Conservation (phyloP, 2,329 filamentous ascomycete genomes). For the Fonsecaea pugnacius region DNA sequence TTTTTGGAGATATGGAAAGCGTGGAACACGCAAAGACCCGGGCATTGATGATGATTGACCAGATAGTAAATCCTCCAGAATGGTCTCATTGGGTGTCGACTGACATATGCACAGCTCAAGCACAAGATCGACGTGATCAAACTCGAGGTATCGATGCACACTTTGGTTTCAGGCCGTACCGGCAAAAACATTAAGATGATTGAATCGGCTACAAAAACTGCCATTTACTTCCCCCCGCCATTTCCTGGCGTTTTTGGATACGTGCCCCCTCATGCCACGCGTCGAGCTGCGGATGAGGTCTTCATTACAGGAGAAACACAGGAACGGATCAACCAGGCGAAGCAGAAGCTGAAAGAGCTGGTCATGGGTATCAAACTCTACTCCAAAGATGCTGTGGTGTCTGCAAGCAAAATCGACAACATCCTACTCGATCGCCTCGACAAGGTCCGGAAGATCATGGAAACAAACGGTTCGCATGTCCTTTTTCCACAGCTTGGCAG, state of each 20-base stretch:
- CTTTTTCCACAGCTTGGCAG: constrained; percentile 87
- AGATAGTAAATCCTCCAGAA: constrained; percentile 65
- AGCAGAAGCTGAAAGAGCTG: constrained; percentile 86
- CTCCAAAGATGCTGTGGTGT: constrained; percentile 89
- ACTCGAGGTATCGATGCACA: constrained; percentile 85
- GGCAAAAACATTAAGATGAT: constrained; percentile 98
- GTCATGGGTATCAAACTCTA: constrained; percentile 79
- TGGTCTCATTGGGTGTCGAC: constrained; percentile 2
- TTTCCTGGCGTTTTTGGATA: constrained; percentile 93
- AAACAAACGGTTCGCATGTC: constrained; percentile 93
- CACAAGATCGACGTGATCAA: constrained; percentile 74
- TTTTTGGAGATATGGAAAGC: constrained; percentile 94
- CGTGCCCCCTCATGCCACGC: constrained; percentile 76
- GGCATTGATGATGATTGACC: constrained; percentile 95
- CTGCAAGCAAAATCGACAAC: constrained; percentile 90
- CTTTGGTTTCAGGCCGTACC: constrained; percentile 87
- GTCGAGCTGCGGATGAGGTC: constrained; percentile 84
- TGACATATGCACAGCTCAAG: constrained; percentile 50
- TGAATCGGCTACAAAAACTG: constrained; percentile 91
- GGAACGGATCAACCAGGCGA: constrained; percentile 83
- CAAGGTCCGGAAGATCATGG: constrained; percentile 97
- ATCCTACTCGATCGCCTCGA: constrained; percentile 89
- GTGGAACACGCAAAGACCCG: constrained; percentile 96
- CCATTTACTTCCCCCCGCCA: constrained; percentile 95
- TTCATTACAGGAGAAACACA: constrained; percentile 91